Percentiles rank a stretch among this genome's conserved stretches.
Conservation (phyloP, 1,284 basidiomycete genomes). For the Papiliotrema laurentii region DNA sequence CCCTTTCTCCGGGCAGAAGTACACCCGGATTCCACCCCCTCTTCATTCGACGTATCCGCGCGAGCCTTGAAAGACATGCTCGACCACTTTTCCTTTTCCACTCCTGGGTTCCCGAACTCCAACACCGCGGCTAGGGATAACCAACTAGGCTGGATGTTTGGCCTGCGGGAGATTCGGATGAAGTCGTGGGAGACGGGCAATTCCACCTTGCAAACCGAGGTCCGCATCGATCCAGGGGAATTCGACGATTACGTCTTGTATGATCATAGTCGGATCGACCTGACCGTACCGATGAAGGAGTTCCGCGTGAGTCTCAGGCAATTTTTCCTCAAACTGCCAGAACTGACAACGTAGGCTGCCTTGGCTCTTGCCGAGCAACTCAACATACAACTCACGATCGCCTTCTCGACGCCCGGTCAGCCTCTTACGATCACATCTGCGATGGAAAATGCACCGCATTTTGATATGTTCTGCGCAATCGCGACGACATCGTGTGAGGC, state of each 20-base stretch:
- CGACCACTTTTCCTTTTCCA: slow-evolving; percentile 41
- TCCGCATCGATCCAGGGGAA: slow-evolving; percentile 38
- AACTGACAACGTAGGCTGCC: slow-evolving; percentile 32
- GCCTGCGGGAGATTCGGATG: slow-evolving; percentile 32
- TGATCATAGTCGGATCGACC: slow-evolving; percentile 24
- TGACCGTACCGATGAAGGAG: slow-evolving; percentile 47
- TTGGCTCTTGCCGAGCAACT: slow-evolving; percentile 43
- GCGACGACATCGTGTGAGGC: slow-evolving; percentile 42
- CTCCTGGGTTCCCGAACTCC: neutral
- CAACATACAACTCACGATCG: slow-evolving; percentile 35
- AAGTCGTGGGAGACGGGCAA: slow-evolving; percentile 40
- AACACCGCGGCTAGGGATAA: slow-evolving; percentile 19
- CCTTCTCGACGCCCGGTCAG: slow-evolving; percentile 41
- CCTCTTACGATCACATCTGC: slow-evolving; percentile 39
- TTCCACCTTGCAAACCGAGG: slow-evolving; percentile 36
- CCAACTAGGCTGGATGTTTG: slow-evolving; percentile 46
- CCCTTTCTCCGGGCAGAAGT: slow-evolving; percentile 42
- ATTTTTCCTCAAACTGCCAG: neutral
- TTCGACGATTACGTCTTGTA: slow-evolving; percentile 41
- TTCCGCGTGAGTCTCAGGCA: slow-evolving; percentile 39
- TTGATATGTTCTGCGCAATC: slow-evolving; percentile 41
- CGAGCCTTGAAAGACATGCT: slow-evolving; percentile 43
- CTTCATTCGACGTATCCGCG: slow-evolving; percentile 36
- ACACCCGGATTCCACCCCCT: slow-evolving; percentile 39
- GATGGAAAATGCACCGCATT: slow-evolving; percentile 11